Percentiles rank a stretch among this genome's conserved stretches.
Conservation (phyloP, 129 eudicot species). For the Erigeron canadensis region DNA sequence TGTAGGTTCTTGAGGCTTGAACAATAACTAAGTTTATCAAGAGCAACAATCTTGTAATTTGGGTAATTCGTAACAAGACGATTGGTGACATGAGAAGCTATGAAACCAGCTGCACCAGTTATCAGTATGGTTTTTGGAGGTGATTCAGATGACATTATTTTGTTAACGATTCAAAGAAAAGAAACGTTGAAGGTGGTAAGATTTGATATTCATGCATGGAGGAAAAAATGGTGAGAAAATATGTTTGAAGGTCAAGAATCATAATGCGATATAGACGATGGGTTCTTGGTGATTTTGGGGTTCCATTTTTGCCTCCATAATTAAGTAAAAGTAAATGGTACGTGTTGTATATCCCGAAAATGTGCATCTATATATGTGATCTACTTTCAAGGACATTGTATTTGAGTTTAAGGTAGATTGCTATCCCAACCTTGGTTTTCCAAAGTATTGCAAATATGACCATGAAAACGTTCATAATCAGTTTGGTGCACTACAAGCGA, state of each 20-base stretch:
- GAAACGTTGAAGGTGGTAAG: background rate
- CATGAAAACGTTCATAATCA: no score
- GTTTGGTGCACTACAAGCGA: no score
- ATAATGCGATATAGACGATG: slow-evolving; percentile 37
- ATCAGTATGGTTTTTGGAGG: slow-evolving; percentile 47
- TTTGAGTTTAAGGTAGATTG: slow-evolving; percentile 14
- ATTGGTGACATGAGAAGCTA: slow-evolving; percentile 53
- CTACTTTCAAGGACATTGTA: slow-evolving; percentile 29
- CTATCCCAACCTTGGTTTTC: slow-evolving; percentile 17
- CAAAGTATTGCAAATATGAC: slow-evolving; percentile 12
- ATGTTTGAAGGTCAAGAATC: slow-evolving; percentile 21
- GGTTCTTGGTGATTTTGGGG: slow-evolving; percentile 30
- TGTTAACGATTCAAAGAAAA: background rate
- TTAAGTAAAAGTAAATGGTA: slow-evolving; percentile 27
- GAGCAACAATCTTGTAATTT: slow-evolving; percentile 43
- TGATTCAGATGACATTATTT: slow-evolving; percentile 32
- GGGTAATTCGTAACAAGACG: slow-evolving; percentile 41
- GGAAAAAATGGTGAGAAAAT: slow-evolving; percentile 13
- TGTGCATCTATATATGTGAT: background rate
- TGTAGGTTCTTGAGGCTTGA: slow-evolving; percentile 48
- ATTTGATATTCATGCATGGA: slow-evolving; percentile 10
- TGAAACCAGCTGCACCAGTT: slow-evolving; percentile 68
- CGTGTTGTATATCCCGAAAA: slow-evolving; percentile 9
- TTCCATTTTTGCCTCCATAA: slow-evolving; percentile 37
- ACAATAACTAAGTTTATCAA: slow-evolving; percentile 56